Evolutionary conservation across 2,329 filamentous ascomycete genomes (phyloP), one percentile per base, ranked within the genome.

Genomic region (Fulvia fulva): DNA sequence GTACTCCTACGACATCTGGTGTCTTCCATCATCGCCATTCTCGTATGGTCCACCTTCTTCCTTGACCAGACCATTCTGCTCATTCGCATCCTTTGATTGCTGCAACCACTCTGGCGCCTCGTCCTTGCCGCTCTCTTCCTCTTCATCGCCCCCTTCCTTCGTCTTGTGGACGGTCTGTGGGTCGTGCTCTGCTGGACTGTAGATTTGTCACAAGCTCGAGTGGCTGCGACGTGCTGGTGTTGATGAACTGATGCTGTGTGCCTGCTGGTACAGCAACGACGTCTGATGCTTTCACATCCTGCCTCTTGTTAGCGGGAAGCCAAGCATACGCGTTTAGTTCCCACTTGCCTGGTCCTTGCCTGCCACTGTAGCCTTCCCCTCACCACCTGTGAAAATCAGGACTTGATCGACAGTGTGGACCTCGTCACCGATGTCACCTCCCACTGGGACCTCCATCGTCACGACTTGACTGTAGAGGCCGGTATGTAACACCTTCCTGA

Each of bases 391-490:
- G 71, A 87, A 87, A 12, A 85, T 83, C 12, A 88, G 74, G 56
- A 84, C 82, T 64, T 87, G 85, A 62, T 87, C 85, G 37, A 87
- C 84, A 0, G 81, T 82, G 68, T 87, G 84, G 59, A 85, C 84
- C 73, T 87, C 84, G 53, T 87, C 84, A n/a, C 85, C 83, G 64
- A 87, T 87, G 28, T 87, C 84, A 2, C 84, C 84, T 14, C 78
- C 80, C 0, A 85, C 81, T 0, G 84, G 85, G 0, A 87, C 78
- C 45, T 83, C 84, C 84, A 87, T 87, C 0, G 84, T 77, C 0
- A 87, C 84, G 8, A 87, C 71, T 70, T 87, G 85, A 11, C 78
- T 80, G 69, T 86, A 87, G 6, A 87, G 72, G 0, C 84, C 84
- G 1, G 85, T 87, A 71, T 81, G 84, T 14, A 87, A 71, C 22